Percentiles rank a stretch among this genome's conserved stretches.
Evolutionary conservation across 129 eudicot genomes (phyloP).

Genomic region (Oenanthe sinensis): DNA sequence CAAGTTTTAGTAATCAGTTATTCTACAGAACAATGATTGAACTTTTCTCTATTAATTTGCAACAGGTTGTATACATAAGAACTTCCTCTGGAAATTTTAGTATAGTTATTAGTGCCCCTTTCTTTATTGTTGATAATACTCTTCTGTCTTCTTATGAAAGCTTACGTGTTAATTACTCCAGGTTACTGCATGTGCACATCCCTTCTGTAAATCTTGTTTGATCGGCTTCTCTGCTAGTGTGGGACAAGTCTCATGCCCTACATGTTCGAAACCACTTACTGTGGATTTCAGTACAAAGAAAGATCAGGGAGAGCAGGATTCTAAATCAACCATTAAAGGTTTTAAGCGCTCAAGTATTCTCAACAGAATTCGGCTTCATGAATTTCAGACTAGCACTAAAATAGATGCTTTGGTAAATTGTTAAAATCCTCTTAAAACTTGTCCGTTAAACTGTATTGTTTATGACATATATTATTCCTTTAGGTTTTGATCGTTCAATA

Average conservation of each 20-base stretch:
- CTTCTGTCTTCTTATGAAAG: neutral
- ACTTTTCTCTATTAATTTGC: neutral
- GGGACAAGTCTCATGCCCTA: slow-evolving; percentile 69
- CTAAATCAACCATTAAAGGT: slow-evolving; percentile 56
- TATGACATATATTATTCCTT: neutral
- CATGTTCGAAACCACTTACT: slow-evolving; percentile 91
- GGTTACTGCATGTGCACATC: slow-evolving; percentile 87
- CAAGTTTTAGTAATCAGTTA: neutral
- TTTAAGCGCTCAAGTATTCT: slow-evolving; percentile 70
- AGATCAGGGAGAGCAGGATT: slow-evolving; percentile 32
- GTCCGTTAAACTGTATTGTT: neutral
- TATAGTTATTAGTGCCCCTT: neutral
- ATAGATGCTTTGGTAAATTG: slow-evolving; percentile 81
- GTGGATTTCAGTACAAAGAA: slow-evolving; percentile 65
- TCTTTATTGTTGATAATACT: neutral
- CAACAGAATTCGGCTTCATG: slow-evolving; percentile 60
- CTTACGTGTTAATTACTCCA: slow-evolving; percentile 15
- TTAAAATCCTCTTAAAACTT: too few species aligned
- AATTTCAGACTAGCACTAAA: slow-evolving; percentile 93
- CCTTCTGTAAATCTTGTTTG: slow-evolving; percentile 78
- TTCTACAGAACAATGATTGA: neutral
- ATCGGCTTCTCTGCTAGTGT: slow-evolving; percentile 54
- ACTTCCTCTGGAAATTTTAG: neutral
- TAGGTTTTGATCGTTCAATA: neutral
- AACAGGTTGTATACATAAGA: too few species aligned